phyloP scores from a whole-genome alignment of 2,329 filamentous ascomycete species.

The Epichloe coenophiala region DNA sequence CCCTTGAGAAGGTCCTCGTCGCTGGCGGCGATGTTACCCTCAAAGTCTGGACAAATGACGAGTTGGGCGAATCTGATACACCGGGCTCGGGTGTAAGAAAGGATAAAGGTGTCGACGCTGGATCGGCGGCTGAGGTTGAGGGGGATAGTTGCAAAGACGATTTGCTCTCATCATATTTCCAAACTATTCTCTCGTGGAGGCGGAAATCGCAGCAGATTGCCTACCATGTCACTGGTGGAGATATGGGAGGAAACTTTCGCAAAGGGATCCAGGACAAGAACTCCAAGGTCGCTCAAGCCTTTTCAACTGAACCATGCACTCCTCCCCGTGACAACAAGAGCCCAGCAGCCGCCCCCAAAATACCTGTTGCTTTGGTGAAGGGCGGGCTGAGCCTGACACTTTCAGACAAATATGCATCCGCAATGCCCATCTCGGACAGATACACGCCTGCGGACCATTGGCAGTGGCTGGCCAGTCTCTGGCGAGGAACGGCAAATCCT shows the following conservation, averaged over 20 bases:
- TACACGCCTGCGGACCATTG: constrained; percentile 84
- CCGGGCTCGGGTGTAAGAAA: constrained; percentile 1
- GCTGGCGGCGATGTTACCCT: constrained; percentile 28
- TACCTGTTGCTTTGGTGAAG: constrained; percentile 64
- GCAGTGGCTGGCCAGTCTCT: constrained; percentile 93
- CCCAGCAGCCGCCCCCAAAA: constrained; percentile 11
- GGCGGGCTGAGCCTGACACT: constrained; percentile 69
- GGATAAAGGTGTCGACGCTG: not conserved
- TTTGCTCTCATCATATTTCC: constrained; percentile 47
- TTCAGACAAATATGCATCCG: constrained; percentile 60
- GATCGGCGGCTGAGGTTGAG: not conserved
- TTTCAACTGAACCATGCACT: constrained; percentile 3
- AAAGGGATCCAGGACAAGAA: constrained; percentile 3
- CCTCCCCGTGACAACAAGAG: constrained; percentile 4
- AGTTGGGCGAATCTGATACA: not conserved
- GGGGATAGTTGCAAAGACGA: constrained; percentile 16
- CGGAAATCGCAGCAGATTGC: constrained; percentile 58
- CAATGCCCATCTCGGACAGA: constrained; percentile 60
- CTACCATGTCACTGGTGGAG: constrained; percentile 26
- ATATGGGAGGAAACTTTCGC: not conserved
- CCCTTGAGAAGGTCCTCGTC: constrained; percentile 50
- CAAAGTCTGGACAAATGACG: constrained; percentile 29
- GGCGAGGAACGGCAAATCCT: constrained; percentile 72
- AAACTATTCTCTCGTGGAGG: constrained; percentile 56
- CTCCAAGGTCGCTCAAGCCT: not conserved